phyloP scores from a whole-genome alignment of 2,329 filamentous ascomycete species.

The Sporothrix variecibatus region DNA sequence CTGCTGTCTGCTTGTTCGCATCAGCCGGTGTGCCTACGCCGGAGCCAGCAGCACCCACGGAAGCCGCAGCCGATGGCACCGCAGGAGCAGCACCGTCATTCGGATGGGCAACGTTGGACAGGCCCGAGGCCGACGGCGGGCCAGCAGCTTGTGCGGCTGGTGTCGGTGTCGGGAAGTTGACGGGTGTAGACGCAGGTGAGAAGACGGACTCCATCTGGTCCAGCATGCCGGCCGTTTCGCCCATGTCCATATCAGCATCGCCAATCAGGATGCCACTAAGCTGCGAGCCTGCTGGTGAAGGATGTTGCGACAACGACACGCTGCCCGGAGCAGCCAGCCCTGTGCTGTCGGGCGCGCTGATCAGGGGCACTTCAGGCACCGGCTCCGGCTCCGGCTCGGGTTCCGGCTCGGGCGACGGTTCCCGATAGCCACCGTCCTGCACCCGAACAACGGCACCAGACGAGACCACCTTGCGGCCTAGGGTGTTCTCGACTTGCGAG shows the following conservation, averaged over 20 bases:
- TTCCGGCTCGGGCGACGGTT: conserved; percentile 49
- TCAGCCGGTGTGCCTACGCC: conserved; percentile 42
- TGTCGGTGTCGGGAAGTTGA: conserved; percentile 63
- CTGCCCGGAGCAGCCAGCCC: conserved; percentile 14
- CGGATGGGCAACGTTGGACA: conserved; percentile 61
- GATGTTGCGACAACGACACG: conserved; percentile 38
- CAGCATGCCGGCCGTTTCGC: conserved; percentile 63
- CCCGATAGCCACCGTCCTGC: conserved; percentile 75
- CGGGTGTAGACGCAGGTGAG: conserved; percentile 61
- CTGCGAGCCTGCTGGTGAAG: conserved; percentile 58
- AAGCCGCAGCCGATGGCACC: neutral
- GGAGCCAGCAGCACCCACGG: neutral
- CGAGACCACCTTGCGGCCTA: conserved; percentile 66
- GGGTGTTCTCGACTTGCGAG: conserved; percentile 68
- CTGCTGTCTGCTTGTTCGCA: conserved; percentile 27
- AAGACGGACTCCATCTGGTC: conserved; percentile 68
- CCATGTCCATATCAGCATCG: conserved; percentile 67
- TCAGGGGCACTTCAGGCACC: conserved; percentile 24
- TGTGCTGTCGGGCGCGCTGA: conserved; percentile 10
- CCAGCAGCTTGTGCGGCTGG: conserved; percentile 43
- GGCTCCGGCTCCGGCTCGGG: conserved; percentile 35
- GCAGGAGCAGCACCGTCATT: conserved; percentile 49
- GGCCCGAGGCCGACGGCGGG: conserved; percentile 37
- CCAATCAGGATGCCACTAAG: conserved; percentile 57
- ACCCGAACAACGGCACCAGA: conserved; percentile 69